Evolutionary conservation across 768 basidiomycete species (phyloP).

Genomic region (Cyclocybe cylindracea): DNA sequence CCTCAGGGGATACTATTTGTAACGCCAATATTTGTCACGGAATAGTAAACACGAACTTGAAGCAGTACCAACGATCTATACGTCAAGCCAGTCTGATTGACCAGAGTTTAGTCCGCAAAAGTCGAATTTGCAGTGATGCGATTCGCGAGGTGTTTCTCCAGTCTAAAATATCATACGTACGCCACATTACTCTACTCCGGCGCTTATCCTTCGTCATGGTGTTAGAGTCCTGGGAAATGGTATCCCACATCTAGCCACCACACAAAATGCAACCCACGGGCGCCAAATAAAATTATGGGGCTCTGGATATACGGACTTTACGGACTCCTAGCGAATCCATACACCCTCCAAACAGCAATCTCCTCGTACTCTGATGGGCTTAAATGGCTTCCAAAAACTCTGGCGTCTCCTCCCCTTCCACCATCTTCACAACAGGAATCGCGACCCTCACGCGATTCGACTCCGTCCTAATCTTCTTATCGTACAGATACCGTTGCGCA

Average conservation of each 20-base stretch:
- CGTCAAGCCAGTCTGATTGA: too few relatives aligned
- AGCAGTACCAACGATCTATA: too few relatives aligned
- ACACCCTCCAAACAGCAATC: background rate
- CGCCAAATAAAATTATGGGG: background rate
- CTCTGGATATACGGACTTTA: too few relatives aligned
- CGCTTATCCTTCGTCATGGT: too few relatives aligned
- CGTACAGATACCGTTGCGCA: slow-evolving; percentile 54
- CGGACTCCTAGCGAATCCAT: background rate
- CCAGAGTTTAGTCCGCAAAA: too few relatives aligned
- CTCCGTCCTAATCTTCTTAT: slow-evolving; percentile 27
- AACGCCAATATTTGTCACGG: background rate
- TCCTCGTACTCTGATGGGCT: background rate
- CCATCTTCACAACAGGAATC: slow-evolving; percentile 51
- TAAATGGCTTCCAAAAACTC: slow-evolving; percentile 37
- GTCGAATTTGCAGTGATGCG: too few relatives aligned
- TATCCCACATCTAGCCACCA: background rate
- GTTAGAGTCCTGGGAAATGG: background rate
- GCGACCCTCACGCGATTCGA: slow-evolving; percentile 25
- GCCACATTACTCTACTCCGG: too few relatives aligned
- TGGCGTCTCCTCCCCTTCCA: slow-evolving; percentile 52
- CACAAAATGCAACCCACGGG: too few relatives aligned
- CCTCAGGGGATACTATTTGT: background rate
- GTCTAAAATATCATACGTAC: too few relatives aligned
- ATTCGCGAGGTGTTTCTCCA: too few relatives aligned
- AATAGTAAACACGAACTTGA: too few relatives aligned